Evolutionary conservation across 73 alveolate species (phyloP), one percentile per base, ranked within the genome.

Genomic region (Paramecium primaurelia): DNA sequence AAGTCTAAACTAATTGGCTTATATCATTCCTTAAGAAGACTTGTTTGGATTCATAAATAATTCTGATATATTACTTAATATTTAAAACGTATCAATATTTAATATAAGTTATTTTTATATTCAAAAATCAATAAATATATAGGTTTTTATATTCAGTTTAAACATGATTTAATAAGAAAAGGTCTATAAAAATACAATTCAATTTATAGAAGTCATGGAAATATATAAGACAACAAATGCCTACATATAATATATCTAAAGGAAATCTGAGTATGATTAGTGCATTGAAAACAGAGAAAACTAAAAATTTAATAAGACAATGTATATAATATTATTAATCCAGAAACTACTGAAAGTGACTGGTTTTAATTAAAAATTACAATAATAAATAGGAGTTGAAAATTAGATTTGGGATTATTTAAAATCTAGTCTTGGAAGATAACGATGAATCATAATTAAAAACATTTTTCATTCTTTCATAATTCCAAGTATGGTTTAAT

Each of bases 391-490:
- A n/a, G 5, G 42, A 40, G 20, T 34, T 73, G 95, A 91, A 32
- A 95, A 86, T 89, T 86, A 93, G 49, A 38, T 75, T 69, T 30
- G n/a, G n/a, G n/a, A n/a, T n/a, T n/a, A n/a, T 96, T 96, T 73
- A 96, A 96, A 88, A 91, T 93, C 40, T 86, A 93, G 37, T 95
- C 95, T 25, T 95, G 99, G 88, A 95, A 93, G 58, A 92, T 94
- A 9, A 59, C 59, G 11, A 83, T 69, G 11, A 59, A 87, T 26
- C 99, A 96, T 38, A 95, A 87, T 64, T 97, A 96, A 69, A 96
- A 96, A 69, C 96, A 93, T 16, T 96, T 97, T 71, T 94, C 93
- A 12, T 96, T 71, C 95, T 96, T 92, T 64, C 99, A 96, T 51
- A 92, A 95, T 49, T 86, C 88, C 59, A 91, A 95, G 60, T 98